A percentile compares a stretch with the other conserved stretches of the same genome.
These are phyloP conservation scores for Mycotypha africana DNA, from an alignment of 371 early-diverging fungal species.

Conservation along the genomic window DNA sequence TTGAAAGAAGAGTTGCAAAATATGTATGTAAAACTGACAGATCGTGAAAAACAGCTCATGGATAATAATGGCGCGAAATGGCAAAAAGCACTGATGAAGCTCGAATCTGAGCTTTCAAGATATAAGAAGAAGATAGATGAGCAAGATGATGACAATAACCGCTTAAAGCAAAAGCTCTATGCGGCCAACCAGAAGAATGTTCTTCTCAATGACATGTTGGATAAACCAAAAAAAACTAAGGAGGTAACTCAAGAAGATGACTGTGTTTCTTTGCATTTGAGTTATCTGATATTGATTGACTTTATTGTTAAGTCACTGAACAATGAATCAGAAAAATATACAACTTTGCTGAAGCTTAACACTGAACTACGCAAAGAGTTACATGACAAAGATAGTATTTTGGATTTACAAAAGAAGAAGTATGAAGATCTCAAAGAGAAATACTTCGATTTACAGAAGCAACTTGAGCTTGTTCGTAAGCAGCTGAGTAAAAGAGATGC, in stretches of 20 bases:
- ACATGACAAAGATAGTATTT: slow-evolving; percentile 5
- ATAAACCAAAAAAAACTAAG: slow-evolving; percentile 11
- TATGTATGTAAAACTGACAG: slow-evolving; percentile 11
- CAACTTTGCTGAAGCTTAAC: slow-evolving; percentile 17
- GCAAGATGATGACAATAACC: too few relatives aligned
- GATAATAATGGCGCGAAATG: slow-evolving; percentile 20
- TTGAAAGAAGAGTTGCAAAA: slow-evolving; percentile 32
- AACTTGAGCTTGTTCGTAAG: slow-evolving; percentile 8
- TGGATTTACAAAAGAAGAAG: slow-evolving; percentile 1
- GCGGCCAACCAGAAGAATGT: slow-evolving; percentile 13
- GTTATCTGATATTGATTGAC: too few relatives aligned
- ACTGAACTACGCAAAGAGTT: slow-evolving; percentile 15
- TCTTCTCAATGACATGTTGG: slow-evolving; percentile 13
- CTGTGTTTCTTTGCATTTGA: too few relatives aligned
- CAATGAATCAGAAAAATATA: not conserved
- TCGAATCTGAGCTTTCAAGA: too few relatives aligned
- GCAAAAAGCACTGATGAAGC: too few relatives aligned
- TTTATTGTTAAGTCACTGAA: not conserved
- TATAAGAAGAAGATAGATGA: slow-evolving; percentile 12
- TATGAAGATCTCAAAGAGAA: not conserved
- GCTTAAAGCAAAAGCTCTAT: slow-evolving; percentile 13
- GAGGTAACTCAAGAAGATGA: too few relatives aligned
- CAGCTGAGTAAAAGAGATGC: slow-evolving; percentile 22
- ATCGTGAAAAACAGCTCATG: slow-evolving; percentile 8
- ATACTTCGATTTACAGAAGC: not conserved